These are phyloP conservation scores for Saccharomyces hybrid DNA, from an alignment of 1,139 yeast species.

Conservation along the genomic window DNA sequence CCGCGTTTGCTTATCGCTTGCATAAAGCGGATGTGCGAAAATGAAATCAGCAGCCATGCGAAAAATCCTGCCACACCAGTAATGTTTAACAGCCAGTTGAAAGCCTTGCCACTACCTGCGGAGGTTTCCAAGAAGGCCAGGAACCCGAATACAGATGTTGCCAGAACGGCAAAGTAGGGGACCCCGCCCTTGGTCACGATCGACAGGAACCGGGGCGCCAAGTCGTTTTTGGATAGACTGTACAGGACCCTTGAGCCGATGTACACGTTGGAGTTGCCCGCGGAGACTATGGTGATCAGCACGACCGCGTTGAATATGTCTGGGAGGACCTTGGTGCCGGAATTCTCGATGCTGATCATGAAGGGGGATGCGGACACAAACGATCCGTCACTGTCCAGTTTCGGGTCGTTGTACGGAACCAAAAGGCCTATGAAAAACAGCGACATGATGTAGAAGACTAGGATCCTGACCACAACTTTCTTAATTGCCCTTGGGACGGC, in stretches of 20 bases:
- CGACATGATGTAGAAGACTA: constrained; percentile 75
- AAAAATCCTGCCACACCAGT: constrained; percentile 71
- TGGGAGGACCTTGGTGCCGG: constrained; percentile 64
- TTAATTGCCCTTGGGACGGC: constrained; percentile 84
- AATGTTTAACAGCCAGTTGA: constrained; percentile 77
- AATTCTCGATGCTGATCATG: constrained; percentile 53
- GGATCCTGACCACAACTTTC: constrained; percentile 73
- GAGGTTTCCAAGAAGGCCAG: constrained; percentile 61
- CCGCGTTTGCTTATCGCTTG: constrained; percentile 50
- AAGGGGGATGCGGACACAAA: constrained; percentile 71
- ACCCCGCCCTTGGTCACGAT: constrained; percentile 56
- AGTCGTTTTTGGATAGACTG: constrained; percentile 54
- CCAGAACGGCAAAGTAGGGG: constrained; percentile 52
- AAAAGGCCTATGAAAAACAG: constrained; percentile 75
- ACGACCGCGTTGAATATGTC: constrained; percentile 73
- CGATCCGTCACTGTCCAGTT: constrained; percentile 38
- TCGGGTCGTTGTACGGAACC: constrained; percentile 70
- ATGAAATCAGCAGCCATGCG: constrained; percentile 63
- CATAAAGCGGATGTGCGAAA: constrained; percentile 64
- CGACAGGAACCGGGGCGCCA: constrained; percentile 52
- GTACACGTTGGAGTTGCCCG: constrained; percentile 76
- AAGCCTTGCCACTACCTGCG: constrained; percentile 56
- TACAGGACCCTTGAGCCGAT: constrained; percentile 68
- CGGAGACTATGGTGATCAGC: constrained; percentile 60
- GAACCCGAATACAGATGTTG: constrained; percentile 56